Evolutionary conservation across 2,329 filamentous ascomycete genomes (phyloP), one percentile per base, ranked within the genome.

Genomic region (Nemania sp.): DNA sequence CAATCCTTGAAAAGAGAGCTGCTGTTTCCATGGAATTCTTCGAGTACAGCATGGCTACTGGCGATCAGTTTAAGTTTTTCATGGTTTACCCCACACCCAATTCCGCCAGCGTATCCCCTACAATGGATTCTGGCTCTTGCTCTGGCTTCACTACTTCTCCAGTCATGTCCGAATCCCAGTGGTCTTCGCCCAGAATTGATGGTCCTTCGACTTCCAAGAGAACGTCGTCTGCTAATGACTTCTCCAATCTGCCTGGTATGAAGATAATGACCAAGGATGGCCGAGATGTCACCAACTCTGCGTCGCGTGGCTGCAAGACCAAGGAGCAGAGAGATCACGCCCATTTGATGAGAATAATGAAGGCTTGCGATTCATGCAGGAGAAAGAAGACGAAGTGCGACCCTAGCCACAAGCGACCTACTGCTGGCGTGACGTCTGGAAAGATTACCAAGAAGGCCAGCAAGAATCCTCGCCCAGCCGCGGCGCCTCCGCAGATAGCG

Each of bases 261-360:
- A 84, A 83, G 67, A 86, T 87, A 59, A 77, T 86, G 73, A 86
- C 83, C 53, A 80, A 77, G 66, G 82, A 84, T 59, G 84, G 84
- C 42, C 71, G 73, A 36, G 84, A 87, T 65, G 79, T 87, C 51
- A 87, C 84, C 39, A 81, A 84, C 68, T 77, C 79, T 50, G 81
- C 81, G 12, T 83, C 81, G 14, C 77, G 83, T 33, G 82, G 83
- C 28, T 82, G 79, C 68, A 86, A 86, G 73, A 84, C 84, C 47
- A 84, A 84, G 75, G 83, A 86, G 73, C 83, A 86, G 73, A 78
- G 84, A 28, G 83, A 86, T 48, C 84, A 86, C 64, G 84, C 84
- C 5, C 83, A 86, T 61, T 71, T 86, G 41, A 86, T 87, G 81
- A 76, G 84, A 55, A 83, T 84, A 65, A 82, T 86, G 67, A 86